Base-by-base conservation (phyloP, 2,329 filamentous ascomycete genomes). In the Cladosporium oxysporum region DNA sequence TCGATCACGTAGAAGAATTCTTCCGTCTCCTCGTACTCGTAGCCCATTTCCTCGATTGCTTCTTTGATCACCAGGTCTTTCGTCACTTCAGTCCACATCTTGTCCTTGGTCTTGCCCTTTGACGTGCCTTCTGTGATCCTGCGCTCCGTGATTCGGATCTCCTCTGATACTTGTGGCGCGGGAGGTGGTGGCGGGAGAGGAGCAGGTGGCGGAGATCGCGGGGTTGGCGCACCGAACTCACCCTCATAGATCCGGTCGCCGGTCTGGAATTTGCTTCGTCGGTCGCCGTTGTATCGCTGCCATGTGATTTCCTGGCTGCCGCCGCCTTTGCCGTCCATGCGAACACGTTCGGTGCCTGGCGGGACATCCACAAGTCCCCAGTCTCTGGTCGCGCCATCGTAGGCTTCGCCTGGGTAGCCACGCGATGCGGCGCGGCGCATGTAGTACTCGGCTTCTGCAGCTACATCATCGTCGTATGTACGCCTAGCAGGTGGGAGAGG, bases 21-120 rank as follows among this genome's bases (percentile, higher is more conserved):
- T 63, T 92, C 90, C 0, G 92, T 95, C 83, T 98, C 93, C 76
- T 97, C 92, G 75, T 89, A 98, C 67, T 91, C 88, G 78, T 97
- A 98, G 2, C 92, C 92, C 75, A 89, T 81, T 73, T 90, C 84
- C 71, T 96, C 90, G 69, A 98, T 91, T 21, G 95, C 95, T 76
- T 97, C 93, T 62, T 90, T 88, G 66, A 90, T 84, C 18, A 98
- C 92, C 41, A 98, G 80, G 71, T 97, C 93, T 80, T 96, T 97
- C 55, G 94, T 96, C 72, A 99, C 92, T 79, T 98, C 95, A 0
- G 95, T 99, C 94, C 94, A 98, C 82, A 96, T 91, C 67, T 83
- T 81, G 69, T 79, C 80, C 37, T 69, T 69, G 11, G 69, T 69
- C 66, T 72, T 72, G 33, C 66, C 68, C 16, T 67, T 66, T 1